Conservation (phyloP, 164 flowering plant genomes). For the Santalum album region DNA sequence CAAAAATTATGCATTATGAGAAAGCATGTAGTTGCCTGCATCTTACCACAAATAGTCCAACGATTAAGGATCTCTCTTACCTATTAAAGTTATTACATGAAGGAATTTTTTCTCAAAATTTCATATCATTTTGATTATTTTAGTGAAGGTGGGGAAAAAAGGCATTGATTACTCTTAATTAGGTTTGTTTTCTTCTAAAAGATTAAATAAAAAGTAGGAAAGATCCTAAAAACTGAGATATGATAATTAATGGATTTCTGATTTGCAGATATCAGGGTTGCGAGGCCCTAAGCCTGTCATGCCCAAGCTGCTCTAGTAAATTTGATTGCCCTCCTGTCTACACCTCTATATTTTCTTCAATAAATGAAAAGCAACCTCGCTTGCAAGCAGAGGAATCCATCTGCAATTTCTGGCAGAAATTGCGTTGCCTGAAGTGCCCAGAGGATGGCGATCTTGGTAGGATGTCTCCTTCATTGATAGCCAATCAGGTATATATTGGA, state of each 20-base stretch:
- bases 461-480: constrained; percentile 61
- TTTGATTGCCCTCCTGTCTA: constrained; percentile 71
- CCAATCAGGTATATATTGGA: constrained; percentile 66
- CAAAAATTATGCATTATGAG: no score
- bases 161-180: no score
- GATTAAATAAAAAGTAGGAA: no score
- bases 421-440: constrained; percentile 78
- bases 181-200: not conserved
- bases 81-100: not conserved
- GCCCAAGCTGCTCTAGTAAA: constrained; percentile 75
- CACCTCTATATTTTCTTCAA: constrained; percentile 33
- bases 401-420: constrained; percentile 47
- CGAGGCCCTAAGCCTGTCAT: constrained; percentile 68
- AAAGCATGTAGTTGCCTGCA: no score
- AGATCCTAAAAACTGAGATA: no score
- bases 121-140: no score
- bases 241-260: no score
- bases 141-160: no score
- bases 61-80: not conserved
- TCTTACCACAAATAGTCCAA: no score
- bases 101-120: no score
- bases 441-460: constrained; percentile 50
- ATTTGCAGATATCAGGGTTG: constrained; percentile 79
- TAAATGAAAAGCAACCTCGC: constrained; percentile 20
- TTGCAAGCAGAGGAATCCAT: constrained; percentile 23